Base-by-base conservation (phyloP, 805 yeast genomes). In the Suhomyces kilbournensis region DNA sequence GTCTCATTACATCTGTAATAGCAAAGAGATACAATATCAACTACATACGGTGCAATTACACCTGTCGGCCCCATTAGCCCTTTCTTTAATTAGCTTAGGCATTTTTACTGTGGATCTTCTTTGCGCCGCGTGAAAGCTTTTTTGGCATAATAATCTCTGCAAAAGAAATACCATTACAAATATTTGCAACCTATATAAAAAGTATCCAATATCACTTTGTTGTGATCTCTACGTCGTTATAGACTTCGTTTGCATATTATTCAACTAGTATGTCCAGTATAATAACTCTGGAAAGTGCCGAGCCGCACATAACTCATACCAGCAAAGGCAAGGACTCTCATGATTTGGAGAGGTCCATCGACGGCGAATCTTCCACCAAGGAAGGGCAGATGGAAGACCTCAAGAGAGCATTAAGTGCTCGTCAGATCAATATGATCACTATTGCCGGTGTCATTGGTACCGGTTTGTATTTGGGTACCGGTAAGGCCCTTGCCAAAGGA, bases 381-480 rank as follows among this genome's bases (percentile, higher is more conserved):
- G 49, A 20, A 20, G 54, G 49, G 7, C 42, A 39, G 15, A 48
- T 45, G 20, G 56, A 53, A 20, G 44, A 50, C 46, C 52, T 53
- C 14, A 53, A 48, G 14, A 44, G 56, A 45, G 54, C 56, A 17
- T 48, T 53, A 25, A 50, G 23, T 12, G 55, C 53, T 25, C 57
- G 75, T 49, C 64, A 64, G 45, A 61, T 70, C 45, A 67, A 66
- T 49, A 69, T 70, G 75, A 68, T 69, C 50, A 63, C 72, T 22
- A 63, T 70, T 43, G 74, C 73, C 12, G 75, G 75, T 19, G 65
- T 68, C 17, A 68, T 70, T 38, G 75, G 75, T 20, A 66, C 69
- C 10, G 75, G 75, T 12, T 56, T 70, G 22, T 70, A 58, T 47
- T 57, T 70, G 35, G 71, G 72, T 32, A 69, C 72, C 2, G 70